Conservation (phyloP, 805 yeast species). For the Ogataea nakhonphanomensis region DNA sequence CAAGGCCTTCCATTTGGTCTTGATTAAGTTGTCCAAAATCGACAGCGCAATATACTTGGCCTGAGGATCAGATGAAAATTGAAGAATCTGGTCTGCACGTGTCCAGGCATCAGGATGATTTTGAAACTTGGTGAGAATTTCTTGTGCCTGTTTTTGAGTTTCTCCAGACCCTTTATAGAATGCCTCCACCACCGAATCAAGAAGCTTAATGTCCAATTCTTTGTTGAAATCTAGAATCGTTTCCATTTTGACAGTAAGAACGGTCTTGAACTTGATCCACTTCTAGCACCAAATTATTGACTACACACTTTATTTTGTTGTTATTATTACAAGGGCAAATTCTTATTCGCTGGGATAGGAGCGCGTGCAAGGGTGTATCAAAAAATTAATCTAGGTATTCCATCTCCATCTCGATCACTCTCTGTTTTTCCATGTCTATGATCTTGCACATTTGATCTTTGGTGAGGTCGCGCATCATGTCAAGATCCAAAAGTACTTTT, state of each 20-base stretch:
- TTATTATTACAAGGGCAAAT: slow-evolving; percentile 20
- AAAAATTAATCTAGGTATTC: slow-evolving; percentile 1
- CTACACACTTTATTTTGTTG: slow-evolving; percentile 8
- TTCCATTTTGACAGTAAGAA: slow-evolving; percentile 54
- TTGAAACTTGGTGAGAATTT: slow-evolving; percentile 74
- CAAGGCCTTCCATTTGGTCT: slow-evolving; percentile 88
- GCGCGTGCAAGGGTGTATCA: slow-evolving; percentile 11
- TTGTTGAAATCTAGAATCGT: slow-evolving; percentile 79
- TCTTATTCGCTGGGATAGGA: slow-evolving; percentile 18
- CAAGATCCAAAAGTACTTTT: slow-evolving; percentile 30
- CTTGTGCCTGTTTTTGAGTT: slow-evolving; percentile 71
- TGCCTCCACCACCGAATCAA: slow-evolving; percentile 82
- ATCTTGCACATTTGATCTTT: slow-evolving; percentile 8
- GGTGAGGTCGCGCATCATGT: slow-evolving; percentile 6
- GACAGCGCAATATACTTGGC: slow-evolving; percentile 90
- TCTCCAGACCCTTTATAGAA: slow-evolving; percentile 78
- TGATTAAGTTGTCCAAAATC: slow-evolving; percentile 83
- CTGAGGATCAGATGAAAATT: slow-evolving; percentile 74
- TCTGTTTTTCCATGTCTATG: slow-evolving; percentile 10
- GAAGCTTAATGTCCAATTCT: slow-evolving; percentile 72
- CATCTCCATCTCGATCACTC: slow-evolving; percentile 12
- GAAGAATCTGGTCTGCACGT: slow-evolving; percentile 83
- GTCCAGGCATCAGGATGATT: slow-evolving; percentile 97
- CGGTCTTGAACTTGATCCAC: slow-evolving; percentile 3
- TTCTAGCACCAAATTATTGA: background rate